Percentiles rank a stretch among this genome's conserved stretches.
Evolutionary conservation across 495 filamentous ascomycete species (phyloP).

Genomic region (Parathielavia hyrcaniae): DNA sequence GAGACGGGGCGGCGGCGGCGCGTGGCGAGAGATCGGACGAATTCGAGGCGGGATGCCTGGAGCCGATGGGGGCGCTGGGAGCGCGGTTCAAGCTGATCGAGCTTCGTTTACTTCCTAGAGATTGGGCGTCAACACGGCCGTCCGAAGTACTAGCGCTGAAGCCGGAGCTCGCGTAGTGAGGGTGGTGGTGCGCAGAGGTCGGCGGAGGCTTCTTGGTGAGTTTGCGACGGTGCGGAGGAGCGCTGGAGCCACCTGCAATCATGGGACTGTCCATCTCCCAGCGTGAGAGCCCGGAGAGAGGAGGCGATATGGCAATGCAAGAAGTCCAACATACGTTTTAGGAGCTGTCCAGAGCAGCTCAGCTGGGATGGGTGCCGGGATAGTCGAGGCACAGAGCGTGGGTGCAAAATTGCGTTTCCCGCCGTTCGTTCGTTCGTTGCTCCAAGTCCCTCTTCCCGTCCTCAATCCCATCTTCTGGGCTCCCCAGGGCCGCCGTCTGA

Average conservation of each 20-base stretch:
- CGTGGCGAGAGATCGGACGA: constrained; percentile 44
- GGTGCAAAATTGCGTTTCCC: constrained; percentile 30
- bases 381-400: constrained; percentile 28
- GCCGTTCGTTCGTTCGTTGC: constrained; percentile 15
- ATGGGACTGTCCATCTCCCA: constrained; percentile 42
- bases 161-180: constrained; percentile 36
- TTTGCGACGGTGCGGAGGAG: constrained; percentile 43
- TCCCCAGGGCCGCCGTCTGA: not conserved
- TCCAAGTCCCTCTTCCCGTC: not conserved
- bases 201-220: constrained; percentile 53
- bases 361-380: constrained; percentile 8
- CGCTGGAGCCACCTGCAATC: constrained; percentile 25
- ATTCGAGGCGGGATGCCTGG: constrained; percentile 32
- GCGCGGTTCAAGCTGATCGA: constrained; percentile 57
- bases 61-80: constrained; percentile 56
- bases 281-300: constrained; percentile 15
- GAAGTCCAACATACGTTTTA: constrained; percentile 15
- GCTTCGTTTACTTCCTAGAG: constrained; percentile 50
- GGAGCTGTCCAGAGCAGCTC: constrained; percentile 7
- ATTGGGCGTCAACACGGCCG: constrained; percentile 48
- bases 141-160: constrained; percentile 35
- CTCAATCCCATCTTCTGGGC: constrained; percentile 16
- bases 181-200: constrained; percentile 25
- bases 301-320: constrained; percentile 12
- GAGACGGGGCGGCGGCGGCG: constrained; percentile 28